Percentiles rank a stretch among this genome's conserved stretches.
Conservation (phyloP, 2,329 filamentous ascomycete species). For the Trichoderma sp. region DNA sequence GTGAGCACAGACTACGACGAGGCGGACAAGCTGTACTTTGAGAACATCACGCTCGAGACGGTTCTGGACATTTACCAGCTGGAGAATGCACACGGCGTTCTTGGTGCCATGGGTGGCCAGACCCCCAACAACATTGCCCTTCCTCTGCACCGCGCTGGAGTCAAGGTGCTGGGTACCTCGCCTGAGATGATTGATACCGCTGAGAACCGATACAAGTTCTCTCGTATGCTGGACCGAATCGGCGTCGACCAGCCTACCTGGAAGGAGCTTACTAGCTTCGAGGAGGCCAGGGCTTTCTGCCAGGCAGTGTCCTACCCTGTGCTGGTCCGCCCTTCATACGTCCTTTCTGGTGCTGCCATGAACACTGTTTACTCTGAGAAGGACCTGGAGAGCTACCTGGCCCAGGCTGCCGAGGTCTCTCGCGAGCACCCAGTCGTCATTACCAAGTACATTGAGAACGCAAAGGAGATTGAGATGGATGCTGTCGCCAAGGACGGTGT, state of each 20-base stretch:
- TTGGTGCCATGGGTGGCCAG: slow-evolving; percentile 96
- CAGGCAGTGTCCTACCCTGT: slow-evolving; percentile 89
- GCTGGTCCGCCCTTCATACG: slow-evolving; percentile 92
- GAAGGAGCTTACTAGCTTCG: slow-evolving; percentile 96
- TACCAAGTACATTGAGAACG: slow-evolving; percentile 99
- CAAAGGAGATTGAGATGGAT: slow-evolving; percentile 99
- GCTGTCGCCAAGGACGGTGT: slow-evolving; percentile 88
- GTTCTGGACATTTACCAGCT: slow-evolving; percentile 92
- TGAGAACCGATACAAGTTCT: slow-evolving; percentile 98
- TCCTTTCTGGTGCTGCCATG: slow-evolving; percentile 96
- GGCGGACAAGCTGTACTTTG: slow-evolving; percentile 92
- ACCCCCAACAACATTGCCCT: slow-evolving; percentile 98
- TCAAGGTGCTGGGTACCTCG: slow-evolving; percentile 91
- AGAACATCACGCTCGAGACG: slow-evolving; percentile 89
- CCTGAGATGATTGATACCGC: slow-evolving; percentile 99
- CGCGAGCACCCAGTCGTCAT: slow-evolving; percentile 96
- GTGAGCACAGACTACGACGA: slow-evolving; percentile 92
- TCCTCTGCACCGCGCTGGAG: slow-evolving; percentile 81
- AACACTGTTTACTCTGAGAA: slow-evolving; percentile 98
- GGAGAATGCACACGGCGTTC: slow-evolving; percentile 78
- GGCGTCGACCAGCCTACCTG: slow-evolving; percentile 94
- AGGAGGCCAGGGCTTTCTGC: slow-evolving; percentile 87
- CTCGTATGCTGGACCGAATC: slow-evolving; percentile 93
- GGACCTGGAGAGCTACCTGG: slow-evolving; percentile 83
- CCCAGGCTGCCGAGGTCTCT: slow-evolving; percentile 90